phyloP scores from a whole-genome alignment of 2,329 filamentous ascomycete species.

The Botrytis paeoniae region DNA sequence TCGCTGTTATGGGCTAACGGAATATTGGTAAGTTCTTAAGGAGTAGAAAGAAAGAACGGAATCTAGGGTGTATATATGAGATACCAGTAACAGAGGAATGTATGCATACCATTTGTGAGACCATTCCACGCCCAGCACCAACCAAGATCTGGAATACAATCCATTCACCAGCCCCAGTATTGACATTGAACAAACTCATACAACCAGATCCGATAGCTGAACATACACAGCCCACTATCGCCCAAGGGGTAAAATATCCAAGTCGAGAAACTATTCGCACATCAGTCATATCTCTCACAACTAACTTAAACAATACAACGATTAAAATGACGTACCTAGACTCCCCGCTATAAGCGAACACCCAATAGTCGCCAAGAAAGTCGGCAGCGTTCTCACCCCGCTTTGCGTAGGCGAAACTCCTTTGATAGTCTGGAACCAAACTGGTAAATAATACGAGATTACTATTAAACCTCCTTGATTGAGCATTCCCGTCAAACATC shows the following conservation, averaged over 20 bases:
- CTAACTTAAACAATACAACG: too few relatives aligned
- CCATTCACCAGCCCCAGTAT: background rate
- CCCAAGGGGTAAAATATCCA: background rate
- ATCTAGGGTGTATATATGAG: background rate
- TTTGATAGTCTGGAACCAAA: background rate
- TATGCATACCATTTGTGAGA: background rate
- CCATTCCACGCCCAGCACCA: background rate
- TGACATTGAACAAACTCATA: background rate
- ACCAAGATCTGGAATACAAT: background rate
- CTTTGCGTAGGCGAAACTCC: background rate
- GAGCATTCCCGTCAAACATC: background rate
- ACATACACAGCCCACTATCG: background rate
- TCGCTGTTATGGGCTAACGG: background rate
- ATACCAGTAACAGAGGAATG: background rate
- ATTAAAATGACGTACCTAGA: background rate
- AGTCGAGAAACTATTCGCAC: background rate
- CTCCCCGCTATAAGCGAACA: background rate
- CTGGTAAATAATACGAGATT: background rate
- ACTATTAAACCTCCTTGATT: background rate
- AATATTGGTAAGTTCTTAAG: background rate
- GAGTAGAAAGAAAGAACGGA: background rate
- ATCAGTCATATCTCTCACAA: background rate
- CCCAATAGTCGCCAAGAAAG: background rate
- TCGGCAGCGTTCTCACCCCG: background rate
- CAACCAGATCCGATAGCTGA: background rate